phyloP scores from a whole-genome alignment of 2,329 filamentous ascomycete genomes.

The Penicillium glabrum region DNA sequence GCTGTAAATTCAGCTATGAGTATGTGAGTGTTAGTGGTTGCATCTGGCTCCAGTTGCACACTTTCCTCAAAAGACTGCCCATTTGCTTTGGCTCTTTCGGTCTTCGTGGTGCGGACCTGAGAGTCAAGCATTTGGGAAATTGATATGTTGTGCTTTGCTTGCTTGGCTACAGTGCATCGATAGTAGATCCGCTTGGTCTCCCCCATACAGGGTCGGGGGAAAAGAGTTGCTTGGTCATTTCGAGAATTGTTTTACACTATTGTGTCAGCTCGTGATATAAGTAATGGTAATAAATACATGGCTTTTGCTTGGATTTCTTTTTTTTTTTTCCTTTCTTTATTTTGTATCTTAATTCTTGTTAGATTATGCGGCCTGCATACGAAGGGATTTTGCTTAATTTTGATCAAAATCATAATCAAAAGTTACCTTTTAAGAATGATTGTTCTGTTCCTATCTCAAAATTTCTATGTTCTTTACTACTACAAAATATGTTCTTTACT shows the following conservation, averaged over 20 bases:
- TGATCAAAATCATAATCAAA: too few species aligned
- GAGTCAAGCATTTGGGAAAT: not conserved
- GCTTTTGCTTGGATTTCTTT: slow-evolving; percentile 4
- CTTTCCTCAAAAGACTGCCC: not conserved
- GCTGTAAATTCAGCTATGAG: slow-evolving; percentile 30
- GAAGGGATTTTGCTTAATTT: not conserved
- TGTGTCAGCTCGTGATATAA: slow-evolving; percentile 11
- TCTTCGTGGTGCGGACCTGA: slow-evolving; percentile 20
- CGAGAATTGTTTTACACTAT: slow-evolving; percentile 15
- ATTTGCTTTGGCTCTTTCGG: slow-evolving; percentile 4
- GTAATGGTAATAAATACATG: slow-evolving; percentile 25
- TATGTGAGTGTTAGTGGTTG: slow-evolving; percentile 1
- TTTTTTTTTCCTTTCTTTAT: not conserved
- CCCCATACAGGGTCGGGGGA: slow-evolving; percentile 3
- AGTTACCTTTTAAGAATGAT: too few species aligned
- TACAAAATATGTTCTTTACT: too few species aligned
- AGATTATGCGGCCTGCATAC: not conserved
- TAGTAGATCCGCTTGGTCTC: slow-evolving; percentile 13
- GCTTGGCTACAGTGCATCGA: slow-evolving; percentile 7
- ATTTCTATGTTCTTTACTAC: too few species aligned
- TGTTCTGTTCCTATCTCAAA: too few species aligned
- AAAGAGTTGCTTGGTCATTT: slow-evolving; percentile 23
- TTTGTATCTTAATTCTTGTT: not conserved
- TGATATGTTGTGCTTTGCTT: slow-evolving; percentile 8
- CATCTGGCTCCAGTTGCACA: not conserved